Evolutionary conservation across 2,329 filamentous ascomycete genomes (phyloP).

Genomic region (Epichloe sylvatica): DNA sequence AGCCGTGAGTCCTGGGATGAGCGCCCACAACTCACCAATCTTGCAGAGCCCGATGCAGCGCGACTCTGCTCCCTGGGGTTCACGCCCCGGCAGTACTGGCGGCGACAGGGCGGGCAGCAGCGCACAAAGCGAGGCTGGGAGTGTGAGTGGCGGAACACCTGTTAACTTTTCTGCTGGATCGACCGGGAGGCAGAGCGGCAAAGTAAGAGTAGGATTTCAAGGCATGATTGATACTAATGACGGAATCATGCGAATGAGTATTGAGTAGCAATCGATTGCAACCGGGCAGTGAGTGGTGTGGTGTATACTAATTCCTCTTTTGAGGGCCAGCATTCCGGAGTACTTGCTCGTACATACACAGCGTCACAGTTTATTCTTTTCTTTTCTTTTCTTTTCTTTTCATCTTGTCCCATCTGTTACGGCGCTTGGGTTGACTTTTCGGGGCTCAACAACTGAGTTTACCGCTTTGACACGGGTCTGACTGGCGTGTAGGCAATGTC

Average conservation of each 20-base stretch:
- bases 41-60: slow-evolving; percentile 71
- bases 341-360: neutral
- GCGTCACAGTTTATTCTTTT: neutral
- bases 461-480: neutral
- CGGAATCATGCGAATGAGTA: slow-evolving; percentile 92
- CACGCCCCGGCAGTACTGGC: slow-evolving; percentile 48
- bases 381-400: neutral
- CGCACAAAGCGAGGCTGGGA: slow-evolving; percentile 37
- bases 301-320: too few relatives aligned
- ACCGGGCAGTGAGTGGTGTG: neutral
- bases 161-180: slow-evolving; percentile 19
- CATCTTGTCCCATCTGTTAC: neutral
- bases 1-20: slow-evolving; percentile 83
- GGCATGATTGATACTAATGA: slow-evolving; percentile 95
- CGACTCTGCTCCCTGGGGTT: slow-evolving; percentile 59
- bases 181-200: slow-evolving; percentile 35
- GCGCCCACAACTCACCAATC: slow-evolving; percentile 77
- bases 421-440: neutral
- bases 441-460: neutral
- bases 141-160: slow-evolving; percentile 18
- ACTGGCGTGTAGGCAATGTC: neutral
- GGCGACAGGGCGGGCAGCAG: slow-evolving; percentile 38
- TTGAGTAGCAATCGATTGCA: slow-evolving; percentile 44
- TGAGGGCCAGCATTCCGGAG: neutral
- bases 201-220: slow-evolving; percentile 63